Evolutionary conservation across 768 basidiomycete genomes (phyloP), one percentile per base, ranked within the genome.

Genomic region (Russula brevipes): DNA sequence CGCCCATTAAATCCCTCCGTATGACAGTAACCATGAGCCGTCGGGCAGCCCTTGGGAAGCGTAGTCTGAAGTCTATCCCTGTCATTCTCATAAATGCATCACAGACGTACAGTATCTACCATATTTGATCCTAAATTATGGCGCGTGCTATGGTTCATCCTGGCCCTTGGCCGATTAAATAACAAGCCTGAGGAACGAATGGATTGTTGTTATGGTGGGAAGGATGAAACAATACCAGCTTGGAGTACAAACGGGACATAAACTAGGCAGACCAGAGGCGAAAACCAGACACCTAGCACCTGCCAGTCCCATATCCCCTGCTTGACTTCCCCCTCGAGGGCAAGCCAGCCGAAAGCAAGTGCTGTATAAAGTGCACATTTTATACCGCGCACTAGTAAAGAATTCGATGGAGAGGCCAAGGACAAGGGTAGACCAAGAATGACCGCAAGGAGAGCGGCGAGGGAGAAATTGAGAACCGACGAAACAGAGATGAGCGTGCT

Each of bases 381-480:
- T 66, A 42, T 68, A 69, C 81, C 65, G 69, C 66, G 50, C 58
- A 65, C 9, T 59, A 66, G 42, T 58, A 68, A 1, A 58, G 69
- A 55, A 30, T 73, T 70, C 1, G 78, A 69, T 7, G 78, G 74
- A 12, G 79, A 74, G 9, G 81, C 60, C 30, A 82, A 74, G 16
- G 76, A 63, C n/a, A 93, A 79, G 0, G 91, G 88, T 10, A 87
- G 46, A 8, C 86, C 85, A 17, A 93, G 79, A 9, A 83, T 69
- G 33, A 88, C 71, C 0, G 89, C 83, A 17, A 96, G 79, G 24
- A 80, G 71, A 24, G 87, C 85, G 0, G 95, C 91, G 19, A 98
- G 85, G 8, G 91, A 93, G 75, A 96, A 96, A 73, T 98, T 97
- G 72, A 97, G 84, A 63, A 97, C 86, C 16, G 92, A 88, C 35